phyloP scores from a whole-genome alignment of 2,329 filamentous ascomycete species.

The Epichloe uncinata region DNA sequence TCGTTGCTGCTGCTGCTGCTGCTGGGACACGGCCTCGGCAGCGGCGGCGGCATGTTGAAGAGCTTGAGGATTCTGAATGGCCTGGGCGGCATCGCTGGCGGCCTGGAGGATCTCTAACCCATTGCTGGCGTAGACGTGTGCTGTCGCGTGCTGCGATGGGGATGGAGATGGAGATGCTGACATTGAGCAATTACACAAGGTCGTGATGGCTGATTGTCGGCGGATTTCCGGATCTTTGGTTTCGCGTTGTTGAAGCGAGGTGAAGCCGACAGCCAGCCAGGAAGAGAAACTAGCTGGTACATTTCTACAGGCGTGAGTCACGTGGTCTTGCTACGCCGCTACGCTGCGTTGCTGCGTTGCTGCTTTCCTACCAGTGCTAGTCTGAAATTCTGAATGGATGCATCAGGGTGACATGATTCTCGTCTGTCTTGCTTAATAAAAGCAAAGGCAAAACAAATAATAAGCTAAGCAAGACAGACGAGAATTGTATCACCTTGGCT shows the following conservation, averaged over 20 bases:
- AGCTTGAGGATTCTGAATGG: slow-evolving; percentile 24
- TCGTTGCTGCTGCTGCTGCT: slow-evolving; percentile 1
- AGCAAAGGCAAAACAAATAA: not conserved
- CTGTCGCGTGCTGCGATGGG: slow-evolving; percentile 14
- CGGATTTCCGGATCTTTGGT: slow-evolving; percentile 25
- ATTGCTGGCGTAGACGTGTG: slow-evolving; percentile 32
- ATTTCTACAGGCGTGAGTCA: not conserved
- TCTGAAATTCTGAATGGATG: no score
- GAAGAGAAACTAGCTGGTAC: not conserved
- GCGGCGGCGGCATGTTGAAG: slow-evolving; percentile 26
- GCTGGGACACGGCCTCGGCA: slow-evolving; percentile 19
- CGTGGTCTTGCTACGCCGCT: not conserved
- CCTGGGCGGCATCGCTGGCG: slow-evolving; percentile 30
- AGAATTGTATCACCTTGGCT: not conserved
- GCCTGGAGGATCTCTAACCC: slow-evolving; percentile 32
- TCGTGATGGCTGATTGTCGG: slow-evolving; percentile 30
- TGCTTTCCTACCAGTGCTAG: no score
- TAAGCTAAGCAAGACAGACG: no score
- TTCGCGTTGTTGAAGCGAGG: slow-evolving; percentile 24
- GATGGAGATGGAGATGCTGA: slow-evolving; percentile 13
- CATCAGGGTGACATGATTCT: no score
- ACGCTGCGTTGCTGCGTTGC: no score
- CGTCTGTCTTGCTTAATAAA: not conserved
- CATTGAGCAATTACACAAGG: slow-evolving; percentile 9
- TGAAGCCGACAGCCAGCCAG: slow-evolving; percentile 18